These are phyloP conservation scores for Lagerstroemia speciosa DNA, from an alignment of 345 rosid species.

Conservation along the genomic window DNA sequence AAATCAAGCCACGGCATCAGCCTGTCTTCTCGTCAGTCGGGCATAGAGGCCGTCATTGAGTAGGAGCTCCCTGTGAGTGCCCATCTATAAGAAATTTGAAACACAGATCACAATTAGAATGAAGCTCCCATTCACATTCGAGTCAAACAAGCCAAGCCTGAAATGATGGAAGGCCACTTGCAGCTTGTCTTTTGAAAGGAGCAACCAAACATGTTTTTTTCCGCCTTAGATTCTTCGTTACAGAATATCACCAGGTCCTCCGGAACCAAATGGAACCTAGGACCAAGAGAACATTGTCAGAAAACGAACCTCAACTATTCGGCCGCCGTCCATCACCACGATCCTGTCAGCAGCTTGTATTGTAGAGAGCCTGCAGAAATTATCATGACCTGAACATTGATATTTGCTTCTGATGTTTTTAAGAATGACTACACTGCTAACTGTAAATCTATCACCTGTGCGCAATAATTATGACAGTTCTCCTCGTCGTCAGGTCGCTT, in stretches of 20 bases:
- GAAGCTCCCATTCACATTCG: background rate
- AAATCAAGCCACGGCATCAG: slow-evolving; percentile 70
- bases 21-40: slow-evolving; percentile 72
- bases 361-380: slow-evolving; percentile 70
- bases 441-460: slow-evolving; percentile 42
- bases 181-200: background rate
- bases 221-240: background rate
- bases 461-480: slow-evolving; percentile 82
- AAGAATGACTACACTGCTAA: background rate
- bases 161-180: background rate
- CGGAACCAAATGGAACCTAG: background rate
- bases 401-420: background rate
- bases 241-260: background rate
- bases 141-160: background rate
- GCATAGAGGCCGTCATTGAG: slow-evolving; percentile 70
- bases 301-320: slow-evolving; percentile 58
- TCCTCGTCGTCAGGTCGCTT: slow-evolving; percentile 43
- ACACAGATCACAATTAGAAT: background rate
- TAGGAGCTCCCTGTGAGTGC: slow-evolving; percentile 74
- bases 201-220: background rate
- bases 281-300: background rate
- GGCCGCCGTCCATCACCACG: slow-evolving; percentile 80
- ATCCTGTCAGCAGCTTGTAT: slow-evolving; percentile 87
- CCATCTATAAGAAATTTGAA: slow-evolving; percentile 39
- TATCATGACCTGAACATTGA: slow-evolving; percentile 9